Percentiles rank a stretch among this genome's conserved stretches.
Evolutionary conservation across 768 basidiomycete genomes (phyloP).

Genomic region (Cyclocybe aegerita): DNA sequence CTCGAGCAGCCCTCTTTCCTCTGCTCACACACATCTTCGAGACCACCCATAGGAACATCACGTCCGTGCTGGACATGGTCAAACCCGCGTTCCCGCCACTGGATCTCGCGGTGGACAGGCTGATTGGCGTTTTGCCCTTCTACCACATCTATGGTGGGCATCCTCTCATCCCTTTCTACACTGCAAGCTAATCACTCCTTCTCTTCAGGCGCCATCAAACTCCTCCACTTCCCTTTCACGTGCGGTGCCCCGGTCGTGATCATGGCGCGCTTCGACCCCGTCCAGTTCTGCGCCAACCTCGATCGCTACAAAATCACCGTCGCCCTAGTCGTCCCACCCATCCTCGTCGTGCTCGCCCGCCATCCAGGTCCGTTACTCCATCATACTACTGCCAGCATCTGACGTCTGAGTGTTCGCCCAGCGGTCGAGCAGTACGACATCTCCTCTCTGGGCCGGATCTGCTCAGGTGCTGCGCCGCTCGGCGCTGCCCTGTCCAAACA

Average conservation of each 20-base stretch:
- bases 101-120: constrained; percentile 40
- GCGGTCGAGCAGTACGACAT: constrained; percentile 70
- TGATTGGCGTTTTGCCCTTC: constrained; percentile 67
- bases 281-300: constrained; percentile 62
- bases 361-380: constrained; percentile 69
- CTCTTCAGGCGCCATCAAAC: constrained; percentile 52
- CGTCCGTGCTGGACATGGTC: constrained; percentile 54
- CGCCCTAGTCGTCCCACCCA: constrained; percentile 73
- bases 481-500: constrained; percentile 59
- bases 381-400: constrained; percentile 1
- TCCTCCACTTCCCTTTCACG: constrained; percentile 58
- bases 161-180: background rate
- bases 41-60: constrained; percentile 72
- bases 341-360: constrained; percentile 73
- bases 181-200: background rate
- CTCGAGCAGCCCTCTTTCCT: background rate
- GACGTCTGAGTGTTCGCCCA: constrained; percentile 19
- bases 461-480: constrained; percentile 81
- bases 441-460: constrained; percentile 53
- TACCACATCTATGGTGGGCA: constrained; percentile 43
- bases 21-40: constrained; percentile 18
- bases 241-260: constrained; percentile 53
- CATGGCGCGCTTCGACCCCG: constrained; percentile 71
- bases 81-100: constrained; percentile 41
- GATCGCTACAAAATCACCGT: constrained; percentile 62